A percentile compares a stretch with the other conserved stretches of the same genome.
phyloP scores from a whole-genome alignment of 441 rosid species.

The Manihot esculenta region DNA sequence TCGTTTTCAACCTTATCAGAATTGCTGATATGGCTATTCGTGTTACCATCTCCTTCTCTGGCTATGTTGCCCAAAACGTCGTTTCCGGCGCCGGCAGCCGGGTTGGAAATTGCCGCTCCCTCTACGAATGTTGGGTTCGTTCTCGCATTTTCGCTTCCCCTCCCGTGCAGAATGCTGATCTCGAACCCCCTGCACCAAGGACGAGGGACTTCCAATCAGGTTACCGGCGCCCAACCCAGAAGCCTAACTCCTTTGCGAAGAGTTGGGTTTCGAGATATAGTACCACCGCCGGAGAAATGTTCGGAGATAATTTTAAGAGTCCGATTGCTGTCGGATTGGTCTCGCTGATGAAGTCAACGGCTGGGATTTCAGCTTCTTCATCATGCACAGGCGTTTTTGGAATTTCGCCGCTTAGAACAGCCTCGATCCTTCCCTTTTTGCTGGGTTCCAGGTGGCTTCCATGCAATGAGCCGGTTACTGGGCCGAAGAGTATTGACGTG shows the following conservation, averaged over 20 bases:
- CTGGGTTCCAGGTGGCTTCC: slow-evolving; percentile 85
- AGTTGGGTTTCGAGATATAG: slow-evolving; percentile 35
- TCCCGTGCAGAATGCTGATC: slow-evolving; percentile 40
- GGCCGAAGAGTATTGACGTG: slow-evolving; percentile 37
- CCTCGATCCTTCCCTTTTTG: slow-evolving; percentile 63
- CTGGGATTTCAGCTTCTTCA: slow-evolving; percentile 28
- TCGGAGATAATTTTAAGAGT: slow-evolving; percentile 41
- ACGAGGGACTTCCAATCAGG: slow-evolving; percentile 13
- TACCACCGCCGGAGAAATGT: slow-evolving; percentile 47
- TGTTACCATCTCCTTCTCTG: slow-evolving; percentile 62
- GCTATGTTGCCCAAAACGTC: slow-evolving; percentile 68
- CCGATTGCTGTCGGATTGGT: slow-evolving; percentile 55
- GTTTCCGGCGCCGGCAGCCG: slow-evolving; percentile 52
- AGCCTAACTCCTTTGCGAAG: neutral
- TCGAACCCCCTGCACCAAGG: slow-evolving; percentile 35
- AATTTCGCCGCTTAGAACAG: slow-evolving; percentile 56
- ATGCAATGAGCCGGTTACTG: slow-evolving; percentile 45
- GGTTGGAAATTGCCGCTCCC: slow-evolving; percentile 41
- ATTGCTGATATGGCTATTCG: slow-evolving; percentile 68
- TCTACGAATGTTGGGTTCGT: slow-evolving; percentile 53
- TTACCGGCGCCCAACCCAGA: slow-evolving; percentile 11
- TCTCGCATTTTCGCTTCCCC: slow-evolving; percentile 41
- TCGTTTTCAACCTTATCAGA: slow-evolving; percentile 44
- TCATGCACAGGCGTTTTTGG: slow-evolving; percentile 36
- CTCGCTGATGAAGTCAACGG: slow-evolving; percentile 59